These are phyloP conservation scores for Claviceps sp. DNA, from an alignment of 2,329 filamentous ascomycete genomes.

Conservation along the genomic window DNA sequence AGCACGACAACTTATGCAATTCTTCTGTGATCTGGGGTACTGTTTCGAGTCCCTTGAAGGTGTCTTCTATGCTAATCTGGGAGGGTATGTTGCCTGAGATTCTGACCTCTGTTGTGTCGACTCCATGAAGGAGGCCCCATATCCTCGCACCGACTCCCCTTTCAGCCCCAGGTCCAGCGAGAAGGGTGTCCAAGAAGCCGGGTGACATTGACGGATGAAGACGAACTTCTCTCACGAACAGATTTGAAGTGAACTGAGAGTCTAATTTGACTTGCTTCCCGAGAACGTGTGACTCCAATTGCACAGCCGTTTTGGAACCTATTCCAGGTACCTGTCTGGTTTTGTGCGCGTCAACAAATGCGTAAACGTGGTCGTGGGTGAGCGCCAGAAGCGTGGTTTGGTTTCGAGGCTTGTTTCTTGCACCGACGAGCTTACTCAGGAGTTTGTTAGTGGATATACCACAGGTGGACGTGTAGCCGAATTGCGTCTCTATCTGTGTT, in stretches of 20 bases:
- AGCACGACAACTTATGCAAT: constrained; percentile 52
- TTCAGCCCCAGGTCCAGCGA: constrained; percentile 56
- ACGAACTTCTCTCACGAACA: constrained; percentile 56
- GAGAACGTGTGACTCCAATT: constrained; percentile 41
- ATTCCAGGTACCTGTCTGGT: constrained; percentile 77
- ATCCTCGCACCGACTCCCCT: constrained; percentile 58
- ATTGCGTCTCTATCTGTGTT: constrained; percentile 55
- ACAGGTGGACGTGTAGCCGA: constrained; percentile 76
- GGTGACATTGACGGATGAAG: constrained; percentile 48
- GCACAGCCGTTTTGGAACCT: constrained; percentile 50
- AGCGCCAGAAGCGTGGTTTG: constrained; percentile 75
- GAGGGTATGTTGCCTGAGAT: constrained; percentile 58
- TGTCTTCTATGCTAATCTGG: constrained; percentile 92
- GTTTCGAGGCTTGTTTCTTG: constrained; percentile 69
- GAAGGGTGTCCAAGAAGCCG: constrained; percentile 50
- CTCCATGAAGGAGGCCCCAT: constrained; percentile 70
- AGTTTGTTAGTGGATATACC: constrained; percentile 82
- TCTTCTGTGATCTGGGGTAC: constrained; percentile 52
- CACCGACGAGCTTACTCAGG: constrained; percentile 73
- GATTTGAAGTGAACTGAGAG: constrained; percentile 24
- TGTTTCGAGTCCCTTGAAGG: constrained; percentile 60
- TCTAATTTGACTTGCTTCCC: constrained; percentile 19
- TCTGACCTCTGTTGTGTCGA: constrained; percentile 63
- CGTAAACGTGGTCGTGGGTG: constrained; percentile 38
- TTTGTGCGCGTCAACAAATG: constrained; percentile 63